Conservation (phyloP, 2,329 filamentous ascomycete genomes). For the Alternaria brassicicola region DNA sequence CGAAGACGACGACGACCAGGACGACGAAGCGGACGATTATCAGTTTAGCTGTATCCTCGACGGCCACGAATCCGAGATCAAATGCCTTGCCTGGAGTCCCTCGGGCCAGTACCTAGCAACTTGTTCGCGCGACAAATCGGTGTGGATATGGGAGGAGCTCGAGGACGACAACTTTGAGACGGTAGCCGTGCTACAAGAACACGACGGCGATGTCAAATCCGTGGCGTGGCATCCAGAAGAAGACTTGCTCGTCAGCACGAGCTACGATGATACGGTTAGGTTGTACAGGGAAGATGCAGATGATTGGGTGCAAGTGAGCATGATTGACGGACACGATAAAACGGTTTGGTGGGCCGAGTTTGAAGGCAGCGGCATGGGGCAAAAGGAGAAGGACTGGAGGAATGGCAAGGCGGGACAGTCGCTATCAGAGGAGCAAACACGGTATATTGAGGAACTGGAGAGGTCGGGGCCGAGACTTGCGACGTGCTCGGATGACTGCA, state of each 20-base stretch:
- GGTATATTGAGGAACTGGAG: slow-evolving; percentile 47
- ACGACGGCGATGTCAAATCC: slow-evolving; percentile 93
- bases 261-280: slow-evolving; percentile 90
- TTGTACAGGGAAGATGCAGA: slow-evolving; percentile 90
- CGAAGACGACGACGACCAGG: slow-evolving; percentile 54
- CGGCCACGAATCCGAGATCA: slow-evolving; percentile 93
- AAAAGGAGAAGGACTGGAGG: slow-evolving; percentile 34
- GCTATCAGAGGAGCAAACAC: slow-evolving; percentile 41
- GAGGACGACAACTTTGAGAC: slow-evolving; percentile 97
- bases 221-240: slow-evolving; percentile 87
- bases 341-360: slow-evolving; percentile 90
- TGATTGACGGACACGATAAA: slow-evolving; percentile 77
- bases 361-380: slow-evolving; percentile 54
- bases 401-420: slow-evolving; percentile 30
- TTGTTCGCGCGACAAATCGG: slow-evolving; percentile 88
- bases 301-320: slow-evolving; percentile 89
- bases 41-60: slow-evolving; percentile 90
- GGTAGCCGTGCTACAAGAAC: slow-evolving; percentile 90
- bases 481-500: slow-evolving; percentile 84
- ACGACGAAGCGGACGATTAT: slow-evolving; percentile 80
- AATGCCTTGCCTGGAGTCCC: slow-evolving; percentile 76
- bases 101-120: slow-evolving; percentile 82
- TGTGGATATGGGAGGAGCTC: slow-evolving; percentile 99
- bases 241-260: slow-evolving; percentile 83
- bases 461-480: slow-evolving; percentile 66